phyloP scores from a whole-genome alignment of 2,329 filamentous ascomycete species.

The Colletotrichum gigasporum region DNA sequence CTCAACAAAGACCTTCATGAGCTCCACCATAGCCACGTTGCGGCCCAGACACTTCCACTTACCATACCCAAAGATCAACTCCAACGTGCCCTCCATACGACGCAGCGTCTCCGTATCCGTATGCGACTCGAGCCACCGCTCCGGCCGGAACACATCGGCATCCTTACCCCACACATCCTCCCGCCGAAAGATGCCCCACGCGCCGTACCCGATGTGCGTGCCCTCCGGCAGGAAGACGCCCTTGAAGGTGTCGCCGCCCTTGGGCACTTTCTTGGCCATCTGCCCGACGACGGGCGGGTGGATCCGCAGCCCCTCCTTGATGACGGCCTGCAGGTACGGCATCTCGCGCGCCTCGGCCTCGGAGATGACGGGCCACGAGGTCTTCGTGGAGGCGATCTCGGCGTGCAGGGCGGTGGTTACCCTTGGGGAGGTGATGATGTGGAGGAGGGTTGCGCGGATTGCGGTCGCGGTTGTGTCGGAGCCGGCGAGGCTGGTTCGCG shows the following conservation, averaged over 20 bases:
- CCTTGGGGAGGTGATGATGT: slow-evolving; percentile 59
- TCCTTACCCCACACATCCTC: slow-evolving; percentile 25
- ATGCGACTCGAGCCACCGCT: slow-evolving; percentile 33
- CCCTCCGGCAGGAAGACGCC: slow-evolving; percentile 44
- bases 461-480: slow-evolving; percentile 67
- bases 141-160: slow-evolving; percentile 24
- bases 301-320: slow-evolving; percentile 57
- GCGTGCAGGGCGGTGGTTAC: slow-evolving; percentile 55
- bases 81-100: slow-evolving; percentile 47
- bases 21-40: slow-evolving; percentile 48
- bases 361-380: slow-evolving; percentile 36
- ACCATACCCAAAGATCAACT: slow-evolving; percentile 51
- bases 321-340: slow-evolving; percentile 59
- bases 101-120: slow-evolving; percentile 39
- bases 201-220: slow-evolving; percentile 43
- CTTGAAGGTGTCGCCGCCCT: slow-evolving; percentile 45
- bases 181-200: slow-evolving; percentile 43
- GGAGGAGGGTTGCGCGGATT: slow-evolving; percentile 63
- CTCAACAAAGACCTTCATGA: slow-evolving; percentile 42
- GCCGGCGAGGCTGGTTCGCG: slow-evolving; percentile 56
- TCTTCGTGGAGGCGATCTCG: slow-evolving; percentile 49
- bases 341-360: slow-evolving; percentile 47
- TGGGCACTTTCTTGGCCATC: slow-evolving; percentile 48
- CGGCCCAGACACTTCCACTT: slow-evolving; percentile 50
- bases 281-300: slow-evolving; percentile 47